phyloP scores from a whole-genome alignment of 225 moss, liverwort and hornwort genomes.

The Climacium dendroides region DNA sequence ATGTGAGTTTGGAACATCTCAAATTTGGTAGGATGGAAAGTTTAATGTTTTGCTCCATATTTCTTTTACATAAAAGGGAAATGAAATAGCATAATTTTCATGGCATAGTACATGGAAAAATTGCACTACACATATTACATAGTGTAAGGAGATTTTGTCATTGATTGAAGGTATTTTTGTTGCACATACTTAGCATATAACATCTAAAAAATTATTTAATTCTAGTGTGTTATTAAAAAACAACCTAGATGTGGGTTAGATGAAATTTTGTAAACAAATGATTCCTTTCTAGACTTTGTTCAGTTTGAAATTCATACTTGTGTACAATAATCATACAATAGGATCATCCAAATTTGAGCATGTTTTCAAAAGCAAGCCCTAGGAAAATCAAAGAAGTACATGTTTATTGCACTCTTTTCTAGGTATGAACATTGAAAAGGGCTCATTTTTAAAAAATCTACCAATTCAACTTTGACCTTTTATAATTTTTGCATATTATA shows the following conservation, averaged over 20 bases:
- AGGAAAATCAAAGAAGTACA: fast-evolving
- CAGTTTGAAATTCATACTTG: not conserved
- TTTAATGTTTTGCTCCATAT: too few relatives aligned
- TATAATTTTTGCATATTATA: not conserved
- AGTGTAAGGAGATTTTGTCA: not conserved
- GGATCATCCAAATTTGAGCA: not conserved
- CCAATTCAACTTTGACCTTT: not conserved
- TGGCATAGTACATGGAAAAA: not conserved
- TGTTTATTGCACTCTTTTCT: not conserved
- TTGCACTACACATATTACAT: not conserved
- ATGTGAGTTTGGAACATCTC: not conserved
- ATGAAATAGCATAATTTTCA: not conserved
- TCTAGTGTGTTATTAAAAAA: not conserved
- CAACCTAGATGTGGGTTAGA: not conserved
- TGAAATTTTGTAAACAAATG: not conserved
- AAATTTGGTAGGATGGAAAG: not conserved
- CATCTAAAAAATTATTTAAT: not conserved
- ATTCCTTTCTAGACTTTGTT: not conserved
- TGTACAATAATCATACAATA: not conserved
- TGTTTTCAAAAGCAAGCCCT: fast-evolving
- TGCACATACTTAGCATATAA: not conserved
- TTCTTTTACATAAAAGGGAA: too few relatives aligned
- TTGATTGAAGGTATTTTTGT: not conserved
- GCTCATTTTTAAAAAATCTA: not conserved
- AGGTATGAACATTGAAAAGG: not conserved